Percentiles rank a stretch among this genome's conserved stretches.
Conservation (phyloP, 805 yeast species). For the Saccharomyces jurei region DNA sequence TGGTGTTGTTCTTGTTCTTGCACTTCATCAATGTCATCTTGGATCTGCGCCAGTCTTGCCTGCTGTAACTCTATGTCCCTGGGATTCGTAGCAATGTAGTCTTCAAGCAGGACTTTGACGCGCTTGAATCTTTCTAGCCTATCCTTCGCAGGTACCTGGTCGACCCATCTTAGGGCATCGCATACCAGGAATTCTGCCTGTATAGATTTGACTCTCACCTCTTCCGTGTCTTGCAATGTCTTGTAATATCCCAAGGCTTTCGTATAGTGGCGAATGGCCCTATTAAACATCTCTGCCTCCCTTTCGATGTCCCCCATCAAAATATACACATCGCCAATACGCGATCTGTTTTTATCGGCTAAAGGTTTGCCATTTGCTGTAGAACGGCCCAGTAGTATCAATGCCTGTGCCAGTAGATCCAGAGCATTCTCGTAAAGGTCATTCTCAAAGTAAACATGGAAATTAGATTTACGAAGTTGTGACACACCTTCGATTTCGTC, state of each 20-base stretch:
- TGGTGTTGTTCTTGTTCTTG: conserved; percentile 19
- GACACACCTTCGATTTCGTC: not conserved
- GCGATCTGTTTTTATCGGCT: conserved; percentile 25
- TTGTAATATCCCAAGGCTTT: conserved; percentile 38
- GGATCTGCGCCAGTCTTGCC: conserved; percentile 47
- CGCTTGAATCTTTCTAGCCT: not conserved
- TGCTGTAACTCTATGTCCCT: conserved; percentile 32
- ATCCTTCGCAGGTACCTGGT: not conserved
- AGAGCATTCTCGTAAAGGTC: conserved; percentile 69
- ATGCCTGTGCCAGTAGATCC: conserved; percentile 64
- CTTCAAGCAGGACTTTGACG: conserved; percentile 1
- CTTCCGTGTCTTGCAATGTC: conserved; percentile 29
- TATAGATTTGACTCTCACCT: not conserved
- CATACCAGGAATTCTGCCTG: not conserved
- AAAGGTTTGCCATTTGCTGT: not conserved
- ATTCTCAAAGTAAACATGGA: conserved; percentile 11
- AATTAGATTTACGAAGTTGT: conserved; percentile 1
- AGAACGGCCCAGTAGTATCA: conserved; percentile 11
- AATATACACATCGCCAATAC: conserved; percentile 67
- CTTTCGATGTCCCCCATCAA: conserved; percentile 82
- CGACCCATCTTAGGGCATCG: not conserved
- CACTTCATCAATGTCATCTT: conserved; percentile 48
- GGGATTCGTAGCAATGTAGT: conserved; percentile 2
- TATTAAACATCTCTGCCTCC: conserved; percentile 80
- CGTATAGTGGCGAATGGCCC: conserved; percentile 64